Evolutionary conservation across 352 stramenopile genomes (phyloP).

Genomic region (Phytophthora pluvialis): DNA sequence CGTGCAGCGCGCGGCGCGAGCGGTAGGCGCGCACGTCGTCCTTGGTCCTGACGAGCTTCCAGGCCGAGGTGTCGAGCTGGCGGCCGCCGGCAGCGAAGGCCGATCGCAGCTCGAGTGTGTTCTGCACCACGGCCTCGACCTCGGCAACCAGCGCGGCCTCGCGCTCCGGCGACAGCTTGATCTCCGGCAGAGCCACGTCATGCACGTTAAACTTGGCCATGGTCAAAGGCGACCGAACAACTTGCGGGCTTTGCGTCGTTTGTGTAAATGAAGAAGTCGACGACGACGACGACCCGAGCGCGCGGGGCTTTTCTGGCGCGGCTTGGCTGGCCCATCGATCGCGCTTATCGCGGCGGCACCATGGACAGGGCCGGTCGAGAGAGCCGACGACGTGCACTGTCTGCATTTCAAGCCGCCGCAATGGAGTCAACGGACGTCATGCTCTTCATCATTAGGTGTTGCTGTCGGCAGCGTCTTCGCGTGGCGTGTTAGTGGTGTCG

Average conservation of each 20-base stretch:
- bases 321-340: conserved; percentile 26
- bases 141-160: conserved; percentile 32
- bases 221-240: conserved; percentile 11
- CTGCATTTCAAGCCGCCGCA: conserved; percentile 3
- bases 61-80: conserved; percentile 42
- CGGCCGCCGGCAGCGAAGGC: conserved; percentile 38
- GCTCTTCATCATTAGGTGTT: background rate
- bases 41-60: conserved; percentile 51
- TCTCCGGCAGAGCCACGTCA: conserved; percentile 36
- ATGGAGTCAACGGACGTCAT: conserved; percentile 12
- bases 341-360: conserved; percentile 26
- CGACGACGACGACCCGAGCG: conserved; percentile 15
- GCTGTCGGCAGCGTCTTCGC: too few species aligned
- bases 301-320: conserved; percentile 19
- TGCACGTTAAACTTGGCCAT: conserved; percentile 53
- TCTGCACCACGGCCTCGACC: conserved; percentile 39
- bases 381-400: conserved; percentile 18
- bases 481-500: conserved; percentile 2
- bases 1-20: conserved; percentile 42
- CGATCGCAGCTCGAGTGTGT: conserved; percentile 43
- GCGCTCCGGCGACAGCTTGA: conserved; percentile 35
- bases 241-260: conserved; percentile 34
- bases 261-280: conserved; percentile 37
- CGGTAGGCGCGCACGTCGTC: conserved; percentile 47
- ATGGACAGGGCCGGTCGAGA: conserved; percentile 25